A percentile compares a stretch with the other conserved stretches of the same genome.
These are phyloP conservation scores for Alternaria longipes DNA, from an alignment of 2,329 filamentous ascomycete species.

Conservation along the genomic window DNA sequence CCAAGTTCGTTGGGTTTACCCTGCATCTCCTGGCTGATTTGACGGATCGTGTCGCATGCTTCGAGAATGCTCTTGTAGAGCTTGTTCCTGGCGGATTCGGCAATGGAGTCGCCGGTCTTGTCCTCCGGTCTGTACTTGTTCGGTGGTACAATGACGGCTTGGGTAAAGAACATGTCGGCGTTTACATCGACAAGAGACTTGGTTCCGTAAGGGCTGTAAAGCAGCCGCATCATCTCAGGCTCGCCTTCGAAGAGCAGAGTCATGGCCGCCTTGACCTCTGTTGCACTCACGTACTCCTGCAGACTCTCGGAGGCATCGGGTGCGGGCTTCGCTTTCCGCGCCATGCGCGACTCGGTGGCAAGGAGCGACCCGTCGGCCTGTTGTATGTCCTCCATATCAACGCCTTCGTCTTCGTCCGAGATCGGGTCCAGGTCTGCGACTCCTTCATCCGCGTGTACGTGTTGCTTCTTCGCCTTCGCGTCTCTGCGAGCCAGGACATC, in stretches of 20 bases:
- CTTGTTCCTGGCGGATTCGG: constrained; percentile 87
- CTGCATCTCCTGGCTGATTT: constrained; percentile 75
- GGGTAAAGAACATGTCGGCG: constrained; percentile 94
- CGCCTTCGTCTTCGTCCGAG: constrained; percentile 55
- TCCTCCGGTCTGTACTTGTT: constrained; percentile 92
- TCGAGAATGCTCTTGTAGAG: constrained; percentile 87
- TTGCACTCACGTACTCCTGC: constrained; percentile 82
- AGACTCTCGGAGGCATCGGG: constrained; percentile 43
- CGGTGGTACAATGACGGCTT: constrained; percentile 85
- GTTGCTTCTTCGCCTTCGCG: constrained; percentile 55
- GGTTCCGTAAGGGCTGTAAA: constrained; percentile 80
- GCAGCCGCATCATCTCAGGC: constrained; percentile 79
- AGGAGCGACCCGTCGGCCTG: constrained; percentile 62
- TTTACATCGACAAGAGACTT: constrained; percentile 66
- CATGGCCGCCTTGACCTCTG: constrained; percentile 83
- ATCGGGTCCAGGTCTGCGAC: constrained; percentile 68
- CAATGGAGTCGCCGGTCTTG: constrained; percentile 80
- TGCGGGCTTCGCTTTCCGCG: constrained; percentile 53
- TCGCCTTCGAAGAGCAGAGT: constrained; percentile 86
- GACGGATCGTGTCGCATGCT: constrained; percentile 75
- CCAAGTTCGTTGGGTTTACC: constrained; percentile 53
- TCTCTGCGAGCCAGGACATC: constrained; percentile 63
- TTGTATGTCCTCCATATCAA: constrained; percentile 45
- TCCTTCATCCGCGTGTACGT: constrained; percentile 70
- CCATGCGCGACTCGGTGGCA: constrained; percentile 56